Evolutionary conservation across 768 basidiomycete species (phyloP).

Genomic region (Pleurotus pulmonarius): DNA sequence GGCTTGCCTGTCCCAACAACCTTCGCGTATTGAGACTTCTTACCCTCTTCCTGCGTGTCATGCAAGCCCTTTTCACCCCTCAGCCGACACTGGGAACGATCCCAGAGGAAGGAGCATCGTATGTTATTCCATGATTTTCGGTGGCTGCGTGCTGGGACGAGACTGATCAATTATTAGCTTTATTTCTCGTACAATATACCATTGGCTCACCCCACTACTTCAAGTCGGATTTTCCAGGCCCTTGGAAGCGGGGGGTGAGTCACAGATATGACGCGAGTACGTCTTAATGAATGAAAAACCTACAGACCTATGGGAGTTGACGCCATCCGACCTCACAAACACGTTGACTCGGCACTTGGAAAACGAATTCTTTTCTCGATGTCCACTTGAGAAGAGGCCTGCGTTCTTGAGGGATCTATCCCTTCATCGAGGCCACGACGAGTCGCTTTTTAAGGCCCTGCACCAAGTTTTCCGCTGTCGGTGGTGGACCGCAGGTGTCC

Average conservation of each 20-base stretch:
- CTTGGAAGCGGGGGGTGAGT: constrained; percentile 39
- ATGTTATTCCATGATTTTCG: too few species aligned
- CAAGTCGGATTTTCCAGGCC: constrained; percentile 47
- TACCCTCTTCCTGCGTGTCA: too few species aligned
- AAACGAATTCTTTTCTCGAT: constrained; percentile 38
- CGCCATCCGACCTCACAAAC: constrained; percentile 25
- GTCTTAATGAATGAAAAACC: neutral
- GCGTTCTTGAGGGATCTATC: constrained; percentile 15
- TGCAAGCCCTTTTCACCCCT: too few species aligned
- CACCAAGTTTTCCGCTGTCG: constrained; percentile 39
- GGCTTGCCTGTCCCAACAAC: too few species aligned
- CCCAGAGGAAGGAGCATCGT: too few species aligned
- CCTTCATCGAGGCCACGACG: constrained; percentile 20
- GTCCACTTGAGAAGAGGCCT: constrained; percentile 33
- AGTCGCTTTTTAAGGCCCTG: constrained; percentile 46
- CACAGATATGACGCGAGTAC: too few species aligned
- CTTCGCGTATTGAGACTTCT: too few species aligned
- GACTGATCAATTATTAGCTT: too few species aligned
- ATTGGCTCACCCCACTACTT: constrained; percentile 46
- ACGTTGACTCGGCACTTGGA: constrained; percentile 35
- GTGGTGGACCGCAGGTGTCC: constrained; percentile 42
- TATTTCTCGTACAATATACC: too few species aligned
- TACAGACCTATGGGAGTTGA: constrained; percentile 46
- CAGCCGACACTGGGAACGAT: too few species aligned
- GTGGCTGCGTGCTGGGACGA: too few species aligned